A percentile compares a stretch with the other conserved stretches of the same genome.
Evolutionary conservation across 441 rosid genomes (phyloP).

Genomic region (Arabidopsis lyrata): DNA sequence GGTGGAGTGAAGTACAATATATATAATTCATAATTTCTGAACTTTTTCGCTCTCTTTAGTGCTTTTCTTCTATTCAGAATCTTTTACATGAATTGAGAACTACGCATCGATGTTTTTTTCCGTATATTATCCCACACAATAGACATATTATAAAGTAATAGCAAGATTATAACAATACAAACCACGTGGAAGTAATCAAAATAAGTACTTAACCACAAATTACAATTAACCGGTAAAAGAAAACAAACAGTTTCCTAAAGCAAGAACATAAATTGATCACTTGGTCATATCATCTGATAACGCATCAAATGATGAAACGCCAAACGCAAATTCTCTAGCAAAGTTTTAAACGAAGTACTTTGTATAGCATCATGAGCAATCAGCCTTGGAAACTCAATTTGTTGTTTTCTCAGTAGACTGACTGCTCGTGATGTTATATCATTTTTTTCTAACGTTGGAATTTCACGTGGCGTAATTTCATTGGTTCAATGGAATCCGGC

Average conservation of each 20-base stretch:
- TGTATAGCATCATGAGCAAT: conserved; percentile 98
- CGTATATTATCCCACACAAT: neutral
- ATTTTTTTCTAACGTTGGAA: conserved; percentile 36
- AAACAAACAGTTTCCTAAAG: conserved; percentile 32
- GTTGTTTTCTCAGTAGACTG: conserved; percentile 71
- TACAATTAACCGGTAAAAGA: conserved; percentile 32
- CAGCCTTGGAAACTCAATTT: conserved; percentile 69
- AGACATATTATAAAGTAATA: neutral
- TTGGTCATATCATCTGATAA: conserved; percentile 22
- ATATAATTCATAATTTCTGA: neutral
- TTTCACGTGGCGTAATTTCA: conserved; percentile 31
- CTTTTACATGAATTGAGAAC: neutral
- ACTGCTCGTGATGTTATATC: conserved; percentile 98
- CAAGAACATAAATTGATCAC: conserved; percentile 33
- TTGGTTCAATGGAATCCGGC: conserved; percentile 48
- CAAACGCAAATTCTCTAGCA: conserved; percentile 35
- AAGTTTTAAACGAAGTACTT: conserved; percentile 26
- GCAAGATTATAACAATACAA: conserved; percentile 26
- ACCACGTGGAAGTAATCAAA: conserved; percentile 30
- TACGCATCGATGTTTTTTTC: too few species aligned
- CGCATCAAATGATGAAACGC: conserved; percentile 22
- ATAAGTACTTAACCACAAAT: conserved; percentile 40
- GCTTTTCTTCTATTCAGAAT: neutral
- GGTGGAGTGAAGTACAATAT: conserved; percentile 3
- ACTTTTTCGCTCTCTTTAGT: neutral